phyloP scores from a whole-genome alignment of 306 rosid genomes.

The Prunus mongolica region DNA sequence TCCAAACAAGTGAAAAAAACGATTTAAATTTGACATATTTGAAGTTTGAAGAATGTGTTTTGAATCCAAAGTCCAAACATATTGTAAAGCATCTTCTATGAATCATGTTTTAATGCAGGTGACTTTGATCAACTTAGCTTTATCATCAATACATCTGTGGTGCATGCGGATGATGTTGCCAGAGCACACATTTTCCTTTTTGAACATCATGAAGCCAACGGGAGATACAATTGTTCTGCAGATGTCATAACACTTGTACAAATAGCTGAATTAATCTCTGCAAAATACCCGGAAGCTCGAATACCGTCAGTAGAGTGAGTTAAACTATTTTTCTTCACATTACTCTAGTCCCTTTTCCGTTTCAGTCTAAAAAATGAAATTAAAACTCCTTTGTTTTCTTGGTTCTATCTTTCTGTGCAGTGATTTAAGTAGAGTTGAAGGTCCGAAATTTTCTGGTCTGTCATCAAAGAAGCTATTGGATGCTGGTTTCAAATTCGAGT shows the following conservation, averaged over 20 bases:
- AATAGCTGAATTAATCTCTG: constrained; percentile 22
- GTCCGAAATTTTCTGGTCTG: constrained; percentile 7
- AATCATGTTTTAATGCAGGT: constrained; percentile 15
- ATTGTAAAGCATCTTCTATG: not conserved
- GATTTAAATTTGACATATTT: too few relatives aligned
- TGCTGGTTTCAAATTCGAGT: constrained; percentile 43
- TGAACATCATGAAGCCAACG: constrained; percentile 50
- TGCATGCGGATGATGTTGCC: constrained; percentile 59
- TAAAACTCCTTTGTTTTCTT: not conserved
- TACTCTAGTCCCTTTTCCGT: not conserved
- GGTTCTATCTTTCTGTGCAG: constrained; percentile 16
- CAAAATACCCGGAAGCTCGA: constrained; percentile 49
- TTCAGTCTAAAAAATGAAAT: not conserved
- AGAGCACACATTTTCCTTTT: constrained; percentile 59
- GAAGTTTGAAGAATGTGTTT: too few relatives aligned
- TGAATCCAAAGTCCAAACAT: not conserved
- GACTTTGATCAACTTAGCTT: constrained; percentile 20
- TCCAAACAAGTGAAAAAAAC: too few relatives aligned
- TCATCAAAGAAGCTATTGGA: constrained; percentile 49
- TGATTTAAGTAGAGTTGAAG: constrained; percentile 20
- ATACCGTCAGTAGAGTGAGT: constrained; percentile 47
- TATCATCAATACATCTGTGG: constrained; percentile 25
- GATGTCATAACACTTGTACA: constrained; percentile 24
- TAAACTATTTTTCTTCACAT: not conserved
- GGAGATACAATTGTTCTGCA: constrained; percentile 57